Conservation (phyloP, 1,284 basidiomycete genomes). For the Leccinum angustisporum region DNA sequence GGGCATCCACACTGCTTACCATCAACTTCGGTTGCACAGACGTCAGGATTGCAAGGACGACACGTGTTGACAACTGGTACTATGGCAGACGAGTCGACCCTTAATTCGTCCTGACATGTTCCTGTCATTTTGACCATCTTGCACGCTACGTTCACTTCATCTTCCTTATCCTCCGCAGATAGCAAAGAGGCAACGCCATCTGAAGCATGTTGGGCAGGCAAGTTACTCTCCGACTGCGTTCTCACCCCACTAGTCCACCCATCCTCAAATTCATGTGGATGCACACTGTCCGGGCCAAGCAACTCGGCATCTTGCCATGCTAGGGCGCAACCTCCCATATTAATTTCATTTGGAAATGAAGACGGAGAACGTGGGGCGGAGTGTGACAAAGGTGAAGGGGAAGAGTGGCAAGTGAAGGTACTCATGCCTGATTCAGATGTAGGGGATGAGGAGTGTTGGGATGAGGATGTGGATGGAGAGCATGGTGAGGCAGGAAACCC, state of each 20-base stretch:
- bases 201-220: constrained; percentile 7
- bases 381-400: constrained; percentile 16
- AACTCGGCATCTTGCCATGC: constrained; percentile 50
- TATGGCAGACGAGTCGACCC: constrained; percentile 1
- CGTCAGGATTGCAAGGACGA: constrained; percentile 55
- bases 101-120: constrained; percentile 8
- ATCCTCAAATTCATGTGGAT: constrained; percentile 45
- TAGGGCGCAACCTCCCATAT: constrained; percentile 27
- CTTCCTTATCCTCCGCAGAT: constrained; percentile 6
- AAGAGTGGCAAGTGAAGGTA: constrained; percentile 18
- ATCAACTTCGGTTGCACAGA: constrained; percentile 65
- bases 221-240: constrained; percentile 13
- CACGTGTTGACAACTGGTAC: constrained; percentile 54
- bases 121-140: constrained; percentile 5
- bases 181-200: constrained; percentile 1
- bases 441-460: constrained; percentile 23
- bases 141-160: constrained; percentile 3
- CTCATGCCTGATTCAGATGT: constrained; percentile 16
- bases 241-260: constrained; percentile 36
- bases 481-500: constrained; percentile 17
- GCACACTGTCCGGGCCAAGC: constrained; percentile 49
- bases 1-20: constrained; percentile 42
- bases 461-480: constrained; percentile 24
- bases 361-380: constrained; percentile 9
- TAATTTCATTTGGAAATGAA: constrained; percentile 9